Evolutionary conservation across 2,329 filamentous ascomycete species (phyloP).

Genomic region (Epichloe sp.): DNA sequence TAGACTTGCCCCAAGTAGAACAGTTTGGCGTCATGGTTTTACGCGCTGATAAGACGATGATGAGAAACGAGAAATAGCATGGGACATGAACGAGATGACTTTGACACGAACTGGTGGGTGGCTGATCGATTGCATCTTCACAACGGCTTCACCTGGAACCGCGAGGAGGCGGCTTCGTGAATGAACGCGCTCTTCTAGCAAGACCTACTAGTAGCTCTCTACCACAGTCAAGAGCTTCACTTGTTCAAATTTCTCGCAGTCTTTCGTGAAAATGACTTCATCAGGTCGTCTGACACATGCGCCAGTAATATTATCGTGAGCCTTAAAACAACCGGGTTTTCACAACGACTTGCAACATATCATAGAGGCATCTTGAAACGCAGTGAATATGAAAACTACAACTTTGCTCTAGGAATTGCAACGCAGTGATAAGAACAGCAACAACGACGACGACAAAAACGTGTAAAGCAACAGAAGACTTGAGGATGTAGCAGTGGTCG

Average conservation of each 20-base stretch:
- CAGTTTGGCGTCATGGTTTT: neutral
- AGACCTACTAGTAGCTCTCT: too few species aligned
- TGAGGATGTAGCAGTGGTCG: constrained; percentile 33
- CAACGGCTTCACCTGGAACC: too few species aligned
- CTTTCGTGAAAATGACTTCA: too few species aligned
- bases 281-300: too few species aligned
- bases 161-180: too few species aligned
- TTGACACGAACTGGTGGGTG: fast-evolving
- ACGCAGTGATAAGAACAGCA: constrained; percentile 21
- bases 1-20: constrained; percentile 21
- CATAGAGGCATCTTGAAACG: neutral
- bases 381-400: constrained; percentile 1
- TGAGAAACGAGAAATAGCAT: neutral
- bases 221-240: too few species aligned
- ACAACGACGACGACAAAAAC: constrained; percentile 17
- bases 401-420: constrained; percentile 4
- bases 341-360: neutral
- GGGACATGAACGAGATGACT: neutral
- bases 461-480: constrained; percentile 29
- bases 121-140: fast-evolving
- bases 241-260: too few species aligned
- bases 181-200: too few species aligned
- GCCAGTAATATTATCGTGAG: neutral
- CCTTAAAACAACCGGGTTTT: neutral
- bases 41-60: neutral